Percentiles rank a stretch among this genome's conserved stretches.
Conservation (phyloP, 2,329 filamentous ascomycete genomes). For the Camillea tinctor region DNA sequence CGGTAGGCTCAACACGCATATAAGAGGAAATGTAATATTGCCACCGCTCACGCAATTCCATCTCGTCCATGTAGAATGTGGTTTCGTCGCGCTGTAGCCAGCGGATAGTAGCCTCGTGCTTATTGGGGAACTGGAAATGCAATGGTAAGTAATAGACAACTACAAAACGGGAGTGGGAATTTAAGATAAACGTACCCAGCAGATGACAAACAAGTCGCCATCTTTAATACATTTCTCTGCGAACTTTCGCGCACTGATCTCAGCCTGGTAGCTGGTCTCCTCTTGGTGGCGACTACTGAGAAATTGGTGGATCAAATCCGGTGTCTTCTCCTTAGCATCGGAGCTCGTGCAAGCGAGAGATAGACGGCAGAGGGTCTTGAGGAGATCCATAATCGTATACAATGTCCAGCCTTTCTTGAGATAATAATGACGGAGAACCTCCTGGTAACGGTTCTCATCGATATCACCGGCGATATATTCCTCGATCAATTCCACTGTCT, state of each 20-base stretch:
- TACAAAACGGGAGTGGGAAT: neutral
- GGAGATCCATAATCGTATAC: slow-evolving; percentile 88
- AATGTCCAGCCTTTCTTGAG: slow-evolving; percentile 87
- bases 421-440: slow-evolving; percentile 88
- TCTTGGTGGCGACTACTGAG: slow-evolving; percentile 77
- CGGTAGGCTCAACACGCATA: slow-evolving; percentile 83
- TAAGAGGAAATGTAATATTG: slow-evolving; percentile 95
- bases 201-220: slow-evolving; percentile 84
- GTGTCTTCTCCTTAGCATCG: slow-evolving; percentile 90
- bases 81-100: slow-evolving; percentile 67
- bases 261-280: slow-evolving; percentile 83
- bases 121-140: slow-evolving; percentile 59
- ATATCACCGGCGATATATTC: slow-evolving; percentile 80
- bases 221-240: slow-evolving; percentile 93
- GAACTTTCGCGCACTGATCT: slow-evolving; percentile 87
- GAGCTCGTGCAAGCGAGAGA: slow-evolving; percentile 79
- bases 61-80: slow-evolving; percentile 84
- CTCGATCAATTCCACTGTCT: slow-evolving; percentile 82
- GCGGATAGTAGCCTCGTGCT: slow-evolving; percentile 68
- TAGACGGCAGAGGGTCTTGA: slow-evolving; percentile 77
- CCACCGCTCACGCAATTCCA: slow-evolving; percentile 82
- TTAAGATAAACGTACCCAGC: slow-evolving; percentile 68
- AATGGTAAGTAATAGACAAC: slow-evolving; percentile 32
- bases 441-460: slow-evolving; percentile 82
- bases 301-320: slow-evolving; percentile 86